Conservation (phyloP, 1,284 basidiomycete genomes). For the Cryptococcus amylolentus region DNA sequence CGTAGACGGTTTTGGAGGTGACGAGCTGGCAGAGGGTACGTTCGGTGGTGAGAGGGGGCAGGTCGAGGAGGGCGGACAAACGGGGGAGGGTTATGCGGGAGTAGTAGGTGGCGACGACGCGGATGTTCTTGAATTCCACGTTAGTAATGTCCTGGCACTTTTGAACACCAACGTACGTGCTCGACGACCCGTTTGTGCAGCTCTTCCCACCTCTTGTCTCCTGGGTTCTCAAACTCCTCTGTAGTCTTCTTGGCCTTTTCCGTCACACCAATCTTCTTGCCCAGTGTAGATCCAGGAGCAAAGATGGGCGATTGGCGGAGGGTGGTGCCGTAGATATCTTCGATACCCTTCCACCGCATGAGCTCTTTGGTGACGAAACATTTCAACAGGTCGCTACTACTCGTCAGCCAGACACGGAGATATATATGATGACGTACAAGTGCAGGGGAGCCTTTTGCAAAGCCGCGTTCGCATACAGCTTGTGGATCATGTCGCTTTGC, state of each 20-base stretch:
- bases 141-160: background rate
- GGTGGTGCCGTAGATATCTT: slow-evolving; percentile 79
- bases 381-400: slow-evolving; percentile 83
- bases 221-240: slow-evolving; percentile 43
- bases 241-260: slow-evolving; percentile 29
- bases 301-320: slow-evolving; percentile 81
- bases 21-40: slow-evolving; percentile 83
- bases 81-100: slow-evolving; percentile 83
- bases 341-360: slow-evolving; percentile 98
- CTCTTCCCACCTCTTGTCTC: slow-evolving; percentile 86
- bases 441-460: slow-evolving; percentile 78
- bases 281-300: slow-evolving; percentile 48
- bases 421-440: slow-evolving; percentile 59
- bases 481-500: slow-evolving; percentile 93
- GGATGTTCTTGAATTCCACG: slow-evolving; percentile 70
- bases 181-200: slow-evolving; percentile 94
- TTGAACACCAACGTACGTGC: slow-evolving; percentile 63
- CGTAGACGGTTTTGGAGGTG: slow-evolving; percentile 85
- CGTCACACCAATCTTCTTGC: slow-evolving; percentile 39
- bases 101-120: slow-evolving; percentile 91
- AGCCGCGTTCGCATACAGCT: slow-evolving; percentile 72
- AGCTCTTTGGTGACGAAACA: slow-evolving; percentile 93
- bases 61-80: slow-evolving; percentile 81
- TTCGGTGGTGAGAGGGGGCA: slow-evolving; percentile 77
- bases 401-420: background rate